A percentile compares a stretch with the other conserved stretches of the same genome.
Conservation (phyloP, 1,139 yeast genomes). For the Magnusiomyces clavatus region DNA sequence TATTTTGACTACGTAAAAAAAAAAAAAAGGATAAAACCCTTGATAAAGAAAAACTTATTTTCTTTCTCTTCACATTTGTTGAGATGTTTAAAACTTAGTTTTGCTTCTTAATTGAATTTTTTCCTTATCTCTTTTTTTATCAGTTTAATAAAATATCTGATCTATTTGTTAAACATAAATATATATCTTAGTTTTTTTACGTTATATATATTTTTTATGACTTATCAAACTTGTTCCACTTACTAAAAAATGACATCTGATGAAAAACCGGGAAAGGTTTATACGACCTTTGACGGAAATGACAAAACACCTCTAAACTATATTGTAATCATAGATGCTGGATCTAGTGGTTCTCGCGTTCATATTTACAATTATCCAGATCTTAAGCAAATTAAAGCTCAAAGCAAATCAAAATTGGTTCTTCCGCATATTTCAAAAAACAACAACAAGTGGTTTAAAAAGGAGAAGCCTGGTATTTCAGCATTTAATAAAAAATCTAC, state of each 20-base stretch:
- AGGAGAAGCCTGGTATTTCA: constrained; percentile 63
- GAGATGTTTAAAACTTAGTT: too few relatives aligned
- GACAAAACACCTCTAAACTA: constrained; percentile 52
- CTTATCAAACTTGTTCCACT: not conserved
- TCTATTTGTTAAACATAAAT: too few relatives aligned
- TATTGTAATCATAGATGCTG: constrained; percentile 71
- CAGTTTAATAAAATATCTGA: too few relatives aligned
- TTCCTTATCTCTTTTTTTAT: too few relatives aligned
- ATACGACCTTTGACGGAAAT: constrained; percentile 17
- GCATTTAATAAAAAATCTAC: constrained; percentile 43
- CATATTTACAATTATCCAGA: constrained; percentile 65
- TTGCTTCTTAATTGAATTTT: too few relatives aligned
- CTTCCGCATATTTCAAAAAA: constrained; percentile 41
- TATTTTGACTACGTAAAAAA: too few relatives aligned
- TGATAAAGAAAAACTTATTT: too few relatives aligned
- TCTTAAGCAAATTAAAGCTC: constrained; percentile 5
- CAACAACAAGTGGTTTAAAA: constrained; percentile 49
- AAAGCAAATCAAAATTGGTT: not conserved
- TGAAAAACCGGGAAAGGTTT: too few relatives aligned
- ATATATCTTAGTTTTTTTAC: too few relatives aligned
- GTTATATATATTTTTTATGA: too few relatives aligned
- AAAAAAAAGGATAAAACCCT: too few relatives aligned
- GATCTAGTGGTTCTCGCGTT: constrained; percentile 74
- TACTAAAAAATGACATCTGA: not conserved
- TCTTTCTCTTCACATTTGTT: too few relatives aligned